A percentile compares a stretch with the other conserved stretches of the same genome.
Conservation (phyloP, 2,329 filamentous ascomycete species). For the Fusarium protoensiforme region DNA sequence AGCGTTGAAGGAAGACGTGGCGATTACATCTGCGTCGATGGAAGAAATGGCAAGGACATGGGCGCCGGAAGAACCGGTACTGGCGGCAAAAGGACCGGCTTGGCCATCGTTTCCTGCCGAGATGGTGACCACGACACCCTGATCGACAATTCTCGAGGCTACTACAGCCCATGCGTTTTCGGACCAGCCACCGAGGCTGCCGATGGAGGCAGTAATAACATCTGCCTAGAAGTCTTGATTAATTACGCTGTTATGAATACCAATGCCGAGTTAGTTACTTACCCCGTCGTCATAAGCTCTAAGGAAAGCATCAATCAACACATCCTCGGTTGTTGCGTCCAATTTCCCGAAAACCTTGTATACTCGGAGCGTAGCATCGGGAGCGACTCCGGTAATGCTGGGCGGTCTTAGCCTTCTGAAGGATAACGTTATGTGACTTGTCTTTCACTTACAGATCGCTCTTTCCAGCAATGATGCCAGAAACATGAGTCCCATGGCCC, state of each 20-base stretch:
- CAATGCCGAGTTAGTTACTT: not conserved
- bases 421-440: accelerated
- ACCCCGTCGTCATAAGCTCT: constrained; percentile 49
- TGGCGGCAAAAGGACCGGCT: constrained; percentile 54
- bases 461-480: constrained; percentile 45
- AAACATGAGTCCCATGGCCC: constrained; percentile 34
- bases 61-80: constrained; percentile 53
- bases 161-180: constrained; percentile 47
- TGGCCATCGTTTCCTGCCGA: constrained; percentile 57
- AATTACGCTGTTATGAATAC: not conserved
- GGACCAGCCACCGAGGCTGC: constrained; percentile 41
- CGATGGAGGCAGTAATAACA: constrained; percentile 49
- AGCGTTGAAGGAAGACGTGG: constrained; percentile 37
- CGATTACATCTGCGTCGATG: constrained; percentile 44
- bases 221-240: constrained; percentile 27
- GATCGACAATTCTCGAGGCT: constrained; percentile 49
- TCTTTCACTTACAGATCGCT: constrained; percentile 3
- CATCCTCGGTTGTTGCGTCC: not conserved
- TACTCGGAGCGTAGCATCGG: constrained; percentile 39
- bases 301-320: constrained; percentile 49
- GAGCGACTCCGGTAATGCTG: constrained; percentile 41
- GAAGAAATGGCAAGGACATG: constrained; percentile 59
- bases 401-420: not conserved
- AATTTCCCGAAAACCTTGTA: constrained; percentile 42
- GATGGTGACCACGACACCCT: constrained; percentile 56